Base-by-base conservation (phyloP, 768 basidiomycete species). In the Suillus plorans region DNA sequence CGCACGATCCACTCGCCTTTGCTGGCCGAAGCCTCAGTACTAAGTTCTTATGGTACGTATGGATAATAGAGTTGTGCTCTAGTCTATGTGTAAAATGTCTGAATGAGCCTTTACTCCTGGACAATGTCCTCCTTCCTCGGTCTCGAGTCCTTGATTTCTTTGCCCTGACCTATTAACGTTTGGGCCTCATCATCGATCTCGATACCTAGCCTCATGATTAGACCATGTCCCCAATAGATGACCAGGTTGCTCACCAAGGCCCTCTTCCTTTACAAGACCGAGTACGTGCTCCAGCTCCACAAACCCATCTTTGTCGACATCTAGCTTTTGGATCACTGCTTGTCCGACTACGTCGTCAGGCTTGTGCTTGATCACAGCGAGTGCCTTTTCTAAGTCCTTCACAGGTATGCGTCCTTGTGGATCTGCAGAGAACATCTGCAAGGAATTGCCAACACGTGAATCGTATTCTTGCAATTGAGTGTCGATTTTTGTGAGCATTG, bases 81-180 rank as follows among this genome's bases (percentile, higher is more conserved):
- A 65, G 50, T 67, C 50, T 67, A 67, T 52, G 36, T 61, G 60
- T 39, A 60, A 59, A 47, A 12, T 9, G 56, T 61, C 61, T 65
- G 62, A 14, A 4, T 44, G 65, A 31, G 64, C 64, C 74, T 73
- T 28, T 78, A 83, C 72, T 92, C 91, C 74, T 92, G 89, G 47
- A 97, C 88, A 69, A 98, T 97, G 74, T 99, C 96, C 80, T 97
- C 97, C 79, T 97, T 95, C 74, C 94, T 86, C n/a, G 95, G 94
- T 71, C 79, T 85, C 28, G 85, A 83, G 70, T 90, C 86, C 77
- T 90, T 90, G 65, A 96, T 82, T 76, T 96, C 94, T 62, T 82
- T 85, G 37, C 94, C 90, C 74, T 94, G 91, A 37, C 92, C 90
- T 50, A 96, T 86, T 68, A 97, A 81, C 13, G 86, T 86, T 77